These are phyloP conservation scores for Amanita exitialis DNA, from an alignment of 768 basidiomycete genomes.

Conservation along the genomic window DNA sequence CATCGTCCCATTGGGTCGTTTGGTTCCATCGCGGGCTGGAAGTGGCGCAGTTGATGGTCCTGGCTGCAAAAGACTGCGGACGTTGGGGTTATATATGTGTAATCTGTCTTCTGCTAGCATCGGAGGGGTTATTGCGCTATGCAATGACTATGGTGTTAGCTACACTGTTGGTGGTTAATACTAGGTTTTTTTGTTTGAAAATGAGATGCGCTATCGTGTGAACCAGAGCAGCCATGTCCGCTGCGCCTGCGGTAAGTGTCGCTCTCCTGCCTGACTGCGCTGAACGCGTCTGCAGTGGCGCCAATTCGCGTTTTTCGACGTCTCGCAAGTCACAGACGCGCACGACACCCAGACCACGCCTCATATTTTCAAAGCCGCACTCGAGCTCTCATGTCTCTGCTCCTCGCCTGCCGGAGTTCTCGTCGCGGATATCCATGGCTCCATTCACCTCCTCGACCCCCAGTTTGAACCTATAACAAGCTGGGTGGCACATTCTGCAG, in stretches of 20 bases:
- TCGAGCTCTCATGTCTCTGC: slow-evolving; percentile 65
- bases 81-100: too few relatives aligned
- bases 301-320: slow-evolving; percentile 87
- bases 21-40: too few relatives aligned
- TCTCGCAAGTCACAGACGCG: slow-evolving; percentile 63
- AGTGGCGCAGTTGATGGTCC: too few relatives aligned
- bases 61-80: too few relatives aligned
- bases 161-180: too few relatives aligned
- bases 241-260: not conserved
- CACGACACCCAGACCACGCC: slow-evolving; percentile 70
- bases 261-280: not conserved
- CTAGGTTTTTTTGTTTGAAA: too few relatives aligned
- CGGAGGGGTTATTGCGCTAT: too few relatives aligned
- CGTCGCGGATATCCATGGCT: slow-evolving; percentile 82
- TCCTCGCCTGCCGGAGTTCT: slow-evolving; percentile 59
- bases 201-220: too few relatives aligned
- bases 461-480: slow-evolving; percentile 62
- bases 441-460: slow-evolving; percentile 63
- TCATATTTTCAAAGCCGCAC: slow-evolving; percentile 64
- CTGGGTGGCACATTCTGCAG: slow-evolving; percentile 74
- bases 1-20: too few relatives aligned
- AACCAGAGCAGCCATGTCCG: not conserved
- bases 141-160: too few relatives aligned
- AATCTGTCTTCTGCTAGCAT: too few relatives aligned
- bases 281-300: slow-evolving; percentile 39